Evolutionary conservation across 2,329 filamentous ascomycete species (phyloP).

Genomic region (Taxawa tesnikishii): DNA sequence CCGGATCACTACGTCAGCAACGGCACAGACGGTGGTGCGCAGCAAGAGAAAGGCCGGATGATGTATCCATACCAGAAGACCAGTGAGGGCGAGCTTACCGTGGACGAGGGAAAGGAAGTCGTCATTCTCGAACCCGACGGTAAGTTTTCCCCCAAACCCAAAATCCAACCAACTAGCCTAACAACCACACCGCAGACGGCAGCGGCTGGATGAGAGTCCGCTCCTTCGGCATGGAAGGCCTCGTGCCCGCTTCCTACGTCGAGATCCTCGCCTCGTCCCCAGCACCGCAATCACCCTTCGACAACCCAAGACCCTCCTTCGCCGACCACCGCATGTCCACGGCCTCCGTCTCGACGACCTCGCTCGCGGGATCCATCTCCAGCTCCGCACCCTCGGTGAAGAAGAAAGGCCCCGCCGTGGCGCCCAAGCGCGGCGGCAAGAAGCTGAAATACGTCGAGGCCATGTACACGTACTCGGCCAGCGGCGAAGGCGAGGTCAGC

Average conservation of each 20-base stretch:
- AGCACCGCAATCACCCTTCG: not conserved
- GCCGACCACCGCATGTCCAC: conserved; percentile 6
- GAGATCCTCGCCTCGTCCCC: conserved; percentile 42
- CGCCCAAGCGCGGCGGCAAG: conserved; percentile 66
- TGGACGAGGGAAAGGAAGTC: conserved; percentile 69
- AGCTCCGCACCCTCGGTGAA: conserved; percentile 34
- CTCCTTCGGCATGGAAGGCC: conserved; percentile 52
- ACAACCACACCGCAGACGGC: conserved; percentile 50
- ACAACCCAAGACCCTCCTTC: conserved; percentile 10
- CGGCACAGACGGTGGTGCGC: conserved; percentile 26
- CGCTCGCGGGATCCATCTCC: conserved; percentile 42
- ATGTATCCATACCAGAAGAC: conserved; percentile 73
- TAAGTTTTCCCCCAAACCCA: conserved; percentile 34
- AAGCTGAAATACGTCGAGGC: conserved; percentile 69
- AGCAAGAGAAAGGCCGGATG: conserved; percentile 72
- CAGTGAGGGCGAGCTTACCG: conserved; percentile 68
- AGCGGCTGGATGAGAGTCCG: conserved; percentile 78
- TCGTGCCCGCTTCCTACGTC: conserved; percentile 79
- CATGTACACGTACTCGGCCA: conserved; percentile 79
- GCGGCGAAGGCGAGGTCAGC: conserved; percentile 74
- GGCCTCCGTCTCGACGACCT: conserved; percentile 47
- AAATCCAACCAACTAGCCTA: conserved; percentile 6
- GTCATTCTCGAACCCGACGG: conserved; percentile 75
- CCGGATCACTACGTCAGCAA: conserved; percentile 59
- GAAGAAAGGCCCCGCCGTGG: conserved; percentile 86